These are phyloP conservation scores for Cochlearia excelsa DNA, from an alignment of 345 rosid genomes.

Conservation along the genomic window DNA sequence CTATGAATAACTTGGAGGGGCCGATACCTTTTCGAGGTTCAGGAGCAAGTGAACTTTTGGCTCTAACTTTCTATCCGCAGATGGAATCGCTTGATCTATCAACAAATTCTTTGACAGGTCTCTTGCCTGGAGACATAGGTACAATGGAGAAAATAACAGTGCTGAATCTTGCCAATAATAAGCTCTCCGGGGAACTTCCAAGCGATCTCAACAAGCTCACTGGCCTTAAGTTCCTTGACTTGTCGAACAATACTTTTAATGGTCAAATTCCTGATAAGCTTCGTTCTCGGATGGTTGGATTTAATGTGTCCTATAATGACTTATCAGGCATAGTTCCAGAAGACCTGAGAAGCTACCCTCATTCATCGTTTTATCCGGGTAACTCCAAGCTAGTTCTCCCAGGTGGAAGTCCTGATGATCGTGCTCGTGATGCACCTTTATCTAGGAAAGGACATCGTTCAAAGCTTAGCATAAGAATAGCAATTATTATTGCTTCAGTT, in stretches of 20 bases:
- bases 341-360: constrained; percentile 46
- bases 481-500: constrained; percentile 69
- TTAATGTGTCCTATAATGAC: constrained; percentile 79
- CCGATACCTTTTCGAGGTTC: constrained; percentile 60
- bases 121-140: constrained; percentile 63
- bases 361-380: constrained; percentile 70
- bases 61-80: constrained; percentile 42
- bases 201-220: constrained; percentile 67
- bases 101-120: constrained; percentile 59
- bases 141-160: constrained; percentile 50
- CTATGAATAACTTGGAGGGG: constrained; percentile 66
- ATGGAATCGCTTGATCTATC: constrained; percentile 94
- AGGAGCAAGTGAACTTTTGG: constrained; percentile 55
- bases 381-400: constrained; percentile 50
- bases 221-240: constrained; percentile 68
- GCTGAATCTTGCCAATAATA: constrained; percentile 69
- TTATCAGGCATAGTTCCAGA: constrained; percentile 66
- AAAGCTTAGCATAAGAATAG: constrained; percentile 50
- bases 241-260: constrained; percentile 66
- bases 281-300: constrained; percentile 49
- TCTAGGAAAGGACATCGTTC: constrained; percentile 38
- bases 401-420: constrained; percentile 26
- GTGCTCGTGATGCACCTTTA: constrained; percentile 17
- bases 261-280: constrained; percentile 70
- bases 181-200: constrained; percentile 67